Evolutionary conservation across 192 early-diverging fungal genomes (phyloP), one percentile per base, ranked within the genome.

Genomic region (Funneliformis mosseae): DNA sequence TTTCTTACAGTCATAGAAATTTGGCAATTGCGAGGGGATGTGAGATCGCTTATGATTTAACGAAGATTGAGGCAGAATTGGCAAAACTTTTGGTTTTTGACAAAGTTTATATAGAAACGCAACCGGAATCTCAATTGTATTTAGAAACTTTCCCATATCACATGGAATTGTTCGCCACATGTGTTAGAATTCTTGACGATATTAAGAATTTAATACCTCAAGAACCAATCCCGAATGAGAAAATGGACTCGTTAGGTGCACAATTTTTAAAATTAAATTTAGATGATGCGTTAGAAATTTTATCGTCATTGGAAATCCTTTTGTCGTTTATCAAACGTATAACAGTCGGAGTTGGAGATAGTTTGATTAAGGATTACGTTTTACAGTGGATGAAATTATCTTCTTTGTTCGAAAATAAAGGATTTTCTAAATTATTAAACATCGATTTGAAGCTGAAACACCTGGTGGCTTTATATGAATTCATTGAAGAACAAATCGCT

Each of bases 301-400:
- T 81, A 16, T 63, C 81, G n/a, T 68, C 61, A 16, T 63, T 81
- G 41, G 81, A 81, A 72, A 81, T 81, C 18, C 33, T 81, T 42
- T 43, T 81, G 9, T 81, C 74, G 27, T 81, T 77, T 33, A 39
- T 81, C 16, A 77, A 81, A 77, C 59, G 81, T 21, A 81, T 41
- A 12, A 10, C 23, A 16, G 33, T 21, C 8, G 38, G 41, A 10
- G 27, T 70, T 68, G 64, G 46, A 18, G 39, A 81, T 6, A 77
- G 69, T n/a, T 55, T 28, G 0, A 76, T 81, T 33, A 77, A 6
- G 41, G 75, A 78, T 8, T 81, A 50, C 41, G 33, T 76, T 43
- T 16, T 41, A 38, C 23, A 70, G 23, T 81, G 81, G 81, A 41
- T 78, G 39, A 77, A 77, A n/a, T 48, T 60, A 50, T 81, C 80